Evolutionary conservation across 1,284 basidiomycete species (phyloP), one percentile per base, ranked within the genome.

Genomic region (Boletus smithii): DNA sequence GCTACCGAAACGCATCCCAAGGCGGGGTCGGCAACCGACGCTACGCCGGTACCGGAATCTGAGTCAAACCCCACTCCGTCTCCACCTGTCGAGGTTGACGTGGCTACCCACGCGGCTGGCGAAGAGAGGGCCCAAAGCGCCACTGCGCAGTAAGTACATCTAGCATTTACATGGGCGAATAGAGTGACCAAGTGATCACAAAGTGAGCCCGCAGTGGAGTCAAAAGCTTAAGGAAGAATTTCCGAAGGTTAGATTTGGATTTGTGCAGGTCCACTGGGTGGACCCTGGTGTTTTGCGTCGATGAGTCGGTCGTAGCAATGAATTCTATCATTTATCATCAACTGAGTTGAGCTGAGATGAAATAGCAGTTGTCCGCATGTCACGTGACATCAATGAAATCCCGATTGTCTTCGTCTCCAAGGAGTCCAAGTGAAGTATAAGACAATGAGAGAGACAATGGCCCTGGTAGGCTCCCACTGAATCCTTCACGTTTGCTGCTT

Each of bases 81-180:
- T 6, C 27, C 17, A 37, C 14, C 38, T 3, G 32, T 24, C 24
- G 26, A 24, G 10, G 24, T 20, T 36, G 49, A 56, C 38, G 34
- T 44, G 26, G 30, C 32, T 29, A 16, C 43, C 13, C 44, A 34
- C 3, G 33, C 29, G 22, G 46, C 41, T 14, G 46, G 30, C 18
- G 48, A 53, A 13, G 48, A 52, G 34, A 51, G 41, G 17, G 23
- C 23, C 2, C 30, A 48, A 37, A 23, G 45, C 24, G 39, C 46
- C 18, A n/a, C 27, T 30, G 11, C 16, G 22, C 20, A 14, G 62
- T 67, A 20, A 52, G 62, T 53, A 22, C 8, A 11, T 22, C 14
- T 40, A 5, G 11, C 14, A 17, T 38, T 42, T 44, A 10, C 18
- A 18, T 17, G 29, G 38, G 29, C 16, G 14, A 26, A 29, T n/a